Evolutionary conservation across 176 grass and related monocot species (phyloP).

Genomic region (Zoysia pacifica): DNA sequence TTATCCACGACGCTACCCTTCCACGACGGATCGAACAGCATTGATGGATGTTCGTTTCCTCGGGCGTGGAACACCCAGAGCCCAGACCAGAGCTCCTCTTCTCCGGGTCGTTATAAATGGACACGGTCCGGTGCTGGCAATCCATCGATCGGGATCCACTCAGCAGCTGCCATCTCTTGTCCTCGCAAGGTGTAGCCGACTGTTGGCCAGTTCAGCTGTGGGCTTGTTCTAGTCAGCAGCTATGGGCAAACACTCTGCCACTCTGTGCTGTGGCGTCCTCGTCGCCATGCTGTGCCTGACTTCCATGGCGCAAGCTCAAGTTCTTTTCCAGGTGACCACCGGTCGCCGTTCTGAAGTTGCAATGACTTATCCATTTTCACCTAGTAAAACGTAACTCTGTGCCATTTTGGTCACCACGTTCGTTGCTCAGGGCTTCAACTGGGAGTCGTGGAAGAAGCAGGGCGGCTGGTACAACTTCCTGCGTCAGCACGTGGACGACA

Average conservation of each 20-base stretch:
- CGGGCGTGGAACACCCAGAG: neutral
- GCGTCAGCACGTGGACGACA: neutral
- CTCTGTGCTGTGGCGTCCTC: neutral
- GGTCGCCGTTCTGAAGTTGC: neutral
- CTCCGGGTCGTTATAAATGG: neutral
- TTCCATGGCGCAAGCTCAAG: conserved; percentile 14
- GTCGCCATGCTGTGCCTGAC: neutral
- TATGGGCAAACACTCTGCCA: conserved; percentile 6
- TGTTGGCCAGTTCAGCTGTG: too few species aligned
- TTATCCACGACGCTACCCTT: neutral
- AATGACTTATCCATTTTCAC: neutral
- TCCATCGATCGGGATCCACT: neutral
- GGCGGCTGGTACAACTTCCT: neutral
- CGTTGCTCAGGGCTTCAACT: neutral
- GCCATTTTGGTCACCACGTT: too few species aligned
- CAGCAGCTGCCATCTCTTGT: neutral
- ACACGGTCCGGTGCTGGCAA: neutral
- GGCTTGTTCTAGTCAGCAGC: too few species aligned
- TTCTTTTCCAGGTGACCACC: conserved; percentile 20
- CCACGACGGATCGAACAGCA: neutral
- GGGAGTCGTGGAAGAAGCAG: neutral
- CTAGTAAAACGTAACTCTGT: neutral
- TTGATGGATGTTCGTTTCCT: neutral
- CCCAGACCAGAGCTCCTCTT: neutral
- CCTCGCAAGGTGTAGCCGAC: neutral